Percentiles rank a stretch among this genome's conserved stretches.
Evolutionary conservation across 2,329 filamentous ascomycete genomes (phyloP).

Genomic region (Coleophoma crateriformis): DNA sequence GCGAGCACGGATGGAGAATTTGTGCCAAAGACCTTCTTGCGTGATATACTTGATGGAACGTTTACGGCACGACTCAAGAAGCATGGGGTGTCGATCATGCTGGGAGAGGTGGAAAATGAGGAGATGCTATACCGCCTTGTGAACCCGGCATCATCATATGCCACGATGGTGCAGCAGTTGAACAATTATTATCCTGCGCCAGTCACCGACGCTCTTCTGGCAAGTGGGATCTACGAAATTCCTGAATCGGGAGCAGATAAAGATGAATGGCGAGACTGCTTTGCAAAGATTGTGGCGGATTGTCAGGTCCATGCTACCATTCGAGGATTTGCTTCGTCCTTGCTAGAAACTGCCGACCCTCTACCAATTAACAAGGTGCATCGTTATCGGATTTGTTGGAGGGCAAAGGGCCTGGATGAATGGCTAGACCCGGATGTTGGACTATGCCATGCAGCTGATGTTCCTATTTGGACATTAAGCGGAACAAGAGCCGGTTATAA

Average conservation of each 20-base stretch:
- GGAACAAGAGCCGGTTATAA: neutral
- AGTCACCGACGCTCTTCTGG: neutral
- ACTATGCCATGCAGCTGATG: slow-evolving; percentile 1
- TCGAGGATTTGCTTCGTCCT: neutral
- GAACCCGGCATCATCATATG: neutral
- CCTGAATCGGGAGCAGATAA: neutral
- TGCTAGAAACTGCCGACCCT: neutral
- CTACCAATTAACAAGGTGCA: neutral
- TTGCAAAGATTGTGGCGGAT: neutral
- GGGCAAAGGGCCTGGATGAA: neutral
- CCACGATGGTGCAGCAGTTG: neutral
- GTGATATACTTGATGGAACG: neutral
- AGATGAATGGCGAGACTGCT: neutral
- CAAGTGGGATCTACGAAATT: neutral
- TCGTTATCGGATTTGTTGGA: neutral
- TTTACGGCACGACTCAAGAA: neutral
- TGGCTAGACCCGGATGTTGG: neutral
- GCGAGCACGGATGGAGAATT: slow-evolving; percentile 35
- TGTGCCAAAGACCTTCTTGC: slow-evolving; percentile 11
- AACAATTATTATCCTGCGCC: neutral
- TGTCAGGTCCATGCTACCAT: neutral
- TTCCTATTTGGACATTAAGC: neutral
- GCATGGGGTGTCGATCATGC: neutral
- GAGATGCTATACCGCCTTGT: neutral
- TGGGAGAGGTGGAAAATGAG: neutral